Percentiles rank a stretch among this genome's conserved stretches.
Evolutionary conservation across 2,329 filamentous ascomycete genomes (phyloP).

Genomic region (Apiospora kogelbergensis): DNA sequence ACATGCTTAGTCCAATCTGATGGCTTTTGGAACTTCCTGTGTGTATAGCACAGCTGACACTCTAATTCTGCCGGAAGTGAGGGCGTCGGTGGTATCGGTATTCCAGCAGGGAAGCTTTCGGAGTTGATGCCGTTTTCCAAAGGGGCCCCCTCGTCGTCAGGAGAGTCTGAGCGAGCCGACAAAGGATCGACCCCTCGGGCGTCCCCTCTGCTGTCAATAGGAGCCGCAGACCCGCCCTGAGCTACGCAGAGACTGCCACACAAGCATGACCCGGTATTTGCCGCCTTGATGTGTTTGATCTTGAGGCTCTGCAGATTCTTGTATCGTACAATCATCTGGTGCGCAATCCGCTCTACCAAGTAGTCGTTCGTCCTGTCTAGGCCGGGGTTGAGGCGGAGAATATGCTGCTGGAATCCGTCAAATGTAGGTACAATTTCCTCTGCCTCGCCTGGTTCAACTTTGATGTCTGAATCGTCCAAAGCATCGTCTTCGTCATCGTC

Average conservation of each 20-base stretch:
- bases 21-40: conserved; percentile 84
- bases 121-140: conserved; percentile 68
- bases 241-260: conserved; percentile 64
- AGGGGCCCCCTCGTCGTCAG: conserved; percentile 66
- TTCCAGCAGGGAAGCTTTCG: conserved; percentile 76
- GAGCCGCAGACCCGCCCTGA: conserved; percentile 63
- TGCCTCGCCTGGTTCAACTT: conserved; percentile 60
- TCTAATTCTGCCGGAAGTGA: conserved; percentile 85
- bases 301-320: conserved; percentile 71
- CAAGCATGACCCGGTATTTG: conserved; percentile 54
- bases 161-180: conserved; percentile 53
- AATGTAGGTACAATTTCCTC: conserved; percentile 71
- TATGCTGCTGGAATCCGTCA: conserved; percentile 75
- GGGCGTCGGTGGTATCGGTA: conserved; percentile 77
- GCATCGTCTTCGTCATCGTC: conserved; percentile 61
- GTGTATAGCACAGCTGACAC: conserved; percentile 82
- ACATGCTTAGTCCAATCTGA: conserved; percentile 98
- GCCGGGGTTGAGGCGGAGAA: conserved; percentile 71
- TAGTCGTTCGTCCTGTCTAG: conserved; percentile 55
- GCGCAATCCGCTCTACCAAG: conserved; percentile 77
- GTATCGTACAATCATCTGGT: conserved; percentile 78
- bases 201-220: conserved; percentile 61
- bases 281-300: conserved; percentile 66
- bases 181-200: conserved; percentile 58
- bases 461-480: conserved; percentile 59